These are phyloP conservation scores for Tetradesmus obliquus DNA, from an alignment of 139 green algal species.

Conservation along the genomic window DNA sequence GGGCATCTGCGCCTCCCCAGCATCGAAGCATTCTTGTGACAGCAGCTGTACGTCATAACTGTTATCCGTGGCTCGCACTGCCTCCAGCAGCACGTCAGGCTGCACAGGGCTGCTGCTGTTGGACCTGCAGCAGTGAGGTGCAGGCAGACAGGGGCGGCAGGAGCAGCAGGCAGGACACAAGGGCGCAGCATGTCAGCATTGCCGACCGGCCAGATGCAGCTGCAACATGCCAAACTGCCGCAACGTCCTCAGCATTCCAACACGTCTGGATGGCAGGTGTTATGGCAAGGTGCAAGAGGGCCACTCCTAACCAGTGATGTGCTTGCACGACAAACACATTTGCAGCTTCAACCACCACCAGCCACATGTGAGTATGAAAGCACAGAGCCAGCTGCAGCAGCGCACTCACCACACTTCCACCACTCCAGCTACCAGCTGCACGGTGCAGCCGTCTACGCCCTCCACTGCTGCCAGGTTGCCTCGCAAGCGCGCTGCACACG, in stretches of 20 bases:
- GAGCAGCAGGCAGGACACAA: too few relatives aligned
- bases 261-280: too few relatives aligned
- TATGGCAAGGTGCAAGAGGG: too few relatives aligned
- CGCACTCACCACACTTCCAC: conserved; percentile 46
- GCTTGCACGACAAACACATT: not conserved
- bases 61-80: conserved; percentile 14
- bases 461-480: conserved; percentile 8
- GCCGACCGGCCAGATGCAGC: too few relatives aligned
- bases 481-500: conserved; percentile 43
- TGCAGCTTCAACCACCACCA: not conserved
- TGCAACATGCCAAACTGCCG: too few relatives aligned
- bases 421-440: conserved; percentile 10
- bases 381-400: not conserved
- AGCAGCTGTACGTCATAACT: not conserved
- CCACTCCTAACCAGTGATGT: too few relatives aligned
- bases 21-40: not conserved
- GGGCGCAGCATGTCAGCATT: too few relatives aligned
- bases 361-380: not conserved
- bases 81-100: conserved; percentile 6
- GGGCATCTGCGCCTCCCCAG: not conserved
- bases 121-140: not conserved
- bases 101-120: not conserved
- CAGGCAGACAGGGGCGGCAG: not conserved
- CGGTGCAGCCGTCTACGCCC: conserved; percentile 36
- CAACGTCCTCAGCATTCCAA: too few relatives aligned